phyloP scores from a whole-genome alignment of 2,329 filamentous ascomycete genomes.

The Nemania bipapillata region DNA sequence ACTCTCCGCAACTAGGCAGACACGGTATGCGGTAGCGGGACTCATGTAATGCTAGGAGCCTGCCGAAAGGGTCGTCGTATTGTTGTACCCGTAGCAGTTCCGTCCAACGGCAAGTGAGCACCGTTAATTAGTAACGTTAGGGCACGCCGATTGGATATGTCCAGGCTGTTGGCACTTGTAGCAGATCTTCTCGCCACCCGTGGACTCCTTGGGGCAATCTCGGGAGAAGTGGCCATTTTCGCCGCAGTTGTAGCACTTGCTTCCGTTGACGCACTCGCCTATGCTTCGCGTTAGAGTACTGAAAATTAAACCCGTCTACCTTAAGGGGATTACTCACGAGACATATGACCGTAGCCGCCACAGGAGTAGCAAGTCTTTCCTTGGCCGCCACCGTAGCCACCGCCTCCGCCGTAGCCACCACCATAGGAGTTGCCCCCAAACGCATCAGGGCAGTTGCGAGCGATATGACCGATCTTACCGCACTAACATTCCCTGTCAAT shows the following conservation, averaged over 20 bases:
- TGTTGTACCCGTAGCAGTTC: constrained; percentile 26
- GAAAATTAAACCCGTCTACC: constrained; percentile 1
- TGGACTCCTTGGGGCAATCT: constrained; percentile 93
- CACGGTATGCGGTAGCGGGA: constrained; percentile 11
- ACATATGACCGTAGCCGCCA: constrained; percentile 96
- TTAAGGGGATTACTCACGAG: constrained; percentile 65
- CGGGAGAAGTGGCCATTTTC: constrained; percentile 95
- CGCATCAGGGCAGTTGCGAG: constrained; percentile 83
- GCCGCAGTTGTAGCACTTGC: constrained; percentile 99
- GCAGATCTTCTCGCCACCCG: constrained; percentile 91
- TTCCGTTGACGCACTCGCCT: constrained; percentile 95
- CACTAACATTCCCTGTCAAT: constrained; percentile 65
- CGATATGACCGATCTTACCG: constrained; percentile 95
- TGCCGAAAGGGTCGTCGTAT: constrained; percentile 13
- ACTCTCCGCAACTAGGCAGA: constrained; percentile 1
- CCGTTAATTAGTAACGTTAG: constrained; percentile 67
- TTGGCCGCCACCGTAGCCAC: constrained; percentile 59
- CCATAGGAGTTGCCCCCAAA: constrained; percentile 62
- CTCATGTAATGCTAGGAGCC: constrained; percentile 6
- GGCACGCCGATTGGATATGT: constrained; percentile 94
- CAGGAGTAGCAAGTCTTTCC: constrained; percentile 97
- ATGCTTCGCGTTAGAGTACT: constrained; percentile 24
- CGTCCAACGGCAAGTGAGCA: constrained; percentile 28
- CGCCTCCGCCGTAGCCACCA: constrained; percentile 58
- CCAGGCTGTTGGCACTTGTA: constrained; percentile 91